Conservation (phyloP, 805 yeast species). For the Kodamaea hsintzibuensis region DNA sequence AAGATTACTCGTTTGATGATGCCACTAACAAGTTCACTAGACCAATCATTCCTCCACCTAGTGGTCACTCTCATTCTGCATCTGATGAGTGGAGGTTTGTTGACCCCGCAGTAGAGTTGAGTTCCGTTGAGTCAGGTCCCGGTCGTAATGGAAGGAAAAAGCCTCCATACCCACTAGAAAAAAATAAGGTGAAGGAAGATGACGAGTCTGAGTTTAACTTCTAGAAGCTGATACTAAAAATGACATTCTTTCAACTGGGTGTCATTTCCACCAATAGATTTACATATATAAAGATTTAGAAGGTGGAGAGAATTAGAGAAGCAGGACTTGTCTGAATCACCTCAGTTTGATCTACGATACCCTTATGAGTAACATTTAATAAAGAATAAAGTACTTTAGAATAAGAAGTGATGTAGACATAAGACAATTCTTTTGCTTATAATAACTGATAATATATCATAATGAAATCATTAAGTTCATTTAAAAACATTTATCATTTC, state of each 20-base stretch:
- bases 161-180: slow-evolving; percentile 12
- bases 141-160: not conserved
- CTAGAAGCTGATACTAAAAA: no score
- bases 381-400: no score
- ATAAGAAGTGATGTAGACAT: no score
- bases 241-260: not conserved
- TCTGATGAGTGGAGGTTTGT: slow-evolving; percentile 15
- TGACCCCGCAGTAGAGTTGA: slow-evolving; percentile 10
- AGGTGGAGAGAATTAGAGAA: not conserved
- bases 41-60: not conserved
- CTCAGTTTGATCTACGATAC: not conserved
- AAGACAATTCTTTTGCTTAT: no score
- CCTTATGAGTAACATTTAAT: no score
- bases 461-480: no score
- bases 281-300: no score
- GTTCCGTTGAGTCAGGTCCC: slow-evolving; percentile 2
- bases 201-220: slow-evolving; percentile 26
- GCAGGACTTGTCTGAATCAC: not conserved
- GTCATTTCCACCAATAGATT: no score
- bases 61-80: not conserved
- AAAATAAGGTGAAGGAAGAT: slow-evolving; percentile 18
- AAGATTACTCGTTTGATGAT: slow-evolving; percentile 8
- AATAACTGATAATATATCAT: no score
- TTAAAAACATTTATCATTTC: no score
- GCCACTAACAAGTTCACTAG: slow-evolving; percentile 1